These are phyloP conservation scores for Verticillium tricorpus DNA, from an alignment of 2,329 filamentous ascomycete genomes.

Conservation along the genomic window DNA sequence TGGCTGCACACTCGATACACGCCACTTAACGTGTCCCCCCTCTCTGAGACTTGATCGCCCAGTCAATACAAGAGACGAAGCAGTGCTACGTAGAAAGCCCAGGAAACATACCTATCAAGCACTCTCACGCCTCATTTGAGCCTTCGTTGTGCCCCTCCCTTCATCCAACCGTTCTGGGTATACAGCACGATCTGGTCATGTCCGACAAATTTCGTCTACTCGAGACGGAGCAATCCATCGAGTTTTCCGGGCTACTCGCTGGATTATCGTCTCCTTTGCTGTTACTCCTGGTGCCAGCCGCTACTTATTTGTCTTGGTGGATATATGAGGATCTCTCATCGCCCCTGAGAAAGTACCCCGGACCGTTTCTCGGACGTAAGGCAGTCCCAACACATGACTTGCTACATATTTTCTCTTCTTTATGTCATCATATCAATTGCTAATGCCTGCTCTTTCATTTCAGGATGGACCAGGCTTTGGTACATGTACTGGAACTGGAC, in stretches of 20 bases:
- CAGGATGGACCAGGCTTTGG: slow-evolving; percentile 30
- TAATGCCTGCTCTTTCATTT: too few relatives aligned
- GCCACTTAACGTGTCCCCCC: too few relatives aligned
- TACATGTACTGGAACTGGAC: slow-evolving; percentile 23
- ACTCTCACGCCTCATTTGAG: background rate
- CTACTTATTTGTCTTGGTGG: slow-evolving; percentile 1
- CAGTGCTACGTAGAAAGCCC: background rate
- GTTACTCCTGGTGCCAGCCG: background rate
- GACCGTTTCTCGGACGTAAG: slow-evolving; percentile 17
- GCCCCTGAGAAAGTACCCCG: slow-evolving; percentile 13
- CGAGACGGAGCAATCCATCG: background rate
- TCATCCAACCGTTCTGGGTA: too few relatives aligned
- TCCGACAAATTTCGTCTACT: background rate
- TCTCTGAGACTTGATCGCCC: too few relatives aligned
- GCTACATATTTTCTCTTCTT: too few relatives aligned
- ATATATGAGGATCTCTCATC: slow-evolving; percentile 8
- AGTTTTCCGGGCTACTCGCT: background rate
- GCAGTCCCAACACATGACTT: too few relatives aligned
- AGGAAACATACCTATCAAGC: background rate
- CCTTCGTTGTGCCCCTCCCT: background rate
- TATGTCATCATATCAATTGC: too few relatives aligned
- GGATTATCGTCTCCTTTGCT: background rate
- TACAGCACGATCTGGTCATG: background rate
- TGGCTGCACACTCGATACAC: background rate
- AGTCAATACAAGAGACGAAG: background rate